A percentile compares a stretch with the other conserved stretches of the same genome.
Evolutionary conservation across 2,329 filamentous ascomycete species (phyloP).

Genomic region (Penicillium sp.): DNA sequence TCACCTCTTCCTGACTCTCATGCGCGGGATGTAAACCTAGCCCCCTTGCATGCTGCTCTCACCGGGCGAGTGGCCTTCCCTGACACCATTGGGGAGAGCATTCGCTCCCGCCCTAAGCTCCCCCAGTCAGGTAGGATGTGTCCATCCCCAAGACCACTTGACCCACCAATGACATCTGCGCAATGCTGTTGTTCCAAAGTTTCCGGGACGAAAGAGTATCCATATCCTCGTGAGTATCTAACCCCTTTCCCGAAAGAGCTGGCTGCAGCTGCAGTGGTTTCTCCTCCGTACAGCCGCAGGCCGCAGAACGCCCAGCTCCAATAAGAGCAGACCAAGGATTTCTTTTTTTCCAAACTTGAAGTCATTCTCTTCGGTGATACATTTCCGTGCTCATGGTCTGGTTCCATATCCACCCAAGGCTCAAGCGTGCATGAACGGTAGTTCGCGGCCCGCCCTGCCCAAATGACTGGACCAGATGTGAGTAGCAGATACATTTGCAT

Average conservation of each 20-base stretch:
- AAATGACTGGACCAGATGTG: not conserved
- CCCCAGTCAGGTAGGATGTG: not conserved
- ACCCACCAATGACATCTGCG: not conserved
- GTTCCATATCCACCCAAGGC: not conserved
- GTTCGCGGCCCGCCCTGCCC: conserved; percentile 11
- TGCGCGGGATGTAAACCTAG: conserved; percentile 11
- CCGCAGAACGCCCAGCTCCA: not conserved
- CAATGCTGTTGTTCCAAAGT: not conserved
- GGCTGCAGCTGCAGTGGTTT: not conserved
- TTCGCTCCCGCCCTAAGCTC: not conserved
- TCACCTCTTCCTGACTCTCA: conserved; percentile 11
- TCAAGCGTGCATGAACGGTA: conserved; percentile 22
- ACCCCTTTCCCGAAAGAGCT: not conserved
- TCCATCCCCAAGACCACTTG: not conserved
- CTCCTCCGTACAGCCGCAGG: not conserved
- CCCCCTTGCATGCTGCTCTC: conserved; percentile 19
- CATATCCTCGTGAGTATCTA: conserved; percentile 1
- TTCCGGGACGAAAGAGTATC: not conserved
- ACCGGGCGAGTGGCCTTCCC: conserved; percentile 5
- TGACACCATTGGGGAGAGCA: conserved; percentile 11
- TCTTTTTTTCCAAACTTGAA: not conserved
- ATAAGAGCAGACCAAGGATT: not conserved
- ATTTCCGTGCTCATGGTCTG: not conserved
- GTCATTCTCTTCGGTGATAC: not conserved
- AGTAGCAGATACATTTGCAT: conserved; percentile 1